Percentiles rank a stretch among this genome's conserved stretches.
These are phyloP conservation scores for Ophiocordyceps camponoti-floridani DNA, from an alignment of 2,329 filamentous ascomycete genomes.

Conservation along the genomic window DNA sequence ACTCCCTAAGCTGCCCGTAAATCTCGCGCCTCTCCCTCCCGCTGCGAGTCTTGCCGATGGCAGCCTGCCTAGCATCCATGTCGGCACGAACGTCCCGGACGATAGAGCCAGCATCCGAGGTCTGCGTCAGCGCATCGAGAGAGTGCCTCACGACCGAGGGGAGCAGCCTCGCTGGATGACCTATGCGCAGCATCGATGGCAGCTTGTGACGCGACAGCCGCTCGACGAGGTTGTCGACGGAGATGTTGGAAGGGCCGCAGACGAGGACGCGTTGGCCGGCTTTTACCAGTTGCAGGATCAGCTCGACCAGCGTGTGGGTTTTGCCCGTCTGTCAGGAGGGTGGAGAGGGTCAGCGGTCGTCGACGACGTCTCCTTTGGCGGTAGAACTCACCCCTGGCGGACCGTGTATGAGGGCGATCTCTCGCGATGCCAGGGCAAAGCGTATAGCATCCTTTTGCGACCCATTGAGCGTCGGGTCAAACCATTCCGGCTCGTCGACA, in stretches of 20 bases:
- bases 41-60: constrained; percentile 70
- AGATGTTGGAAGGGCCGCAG: constrained; percentile 94
- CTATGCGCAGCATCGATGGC: constrained; percentile 66
- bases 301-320: constrained; percentile 87
- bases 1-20: constrained; percentile 67
- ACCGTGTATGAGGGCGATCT: constrained; percentile 83
- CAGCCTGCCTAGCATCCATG: constrained; percentile 82
- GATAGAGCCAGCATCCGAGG: constrained; percentile 75
- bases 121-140: constrained; percentile 76
- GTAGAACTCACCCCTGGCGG: constrained; percentile 56
- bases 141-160: constrained; percentile 81
- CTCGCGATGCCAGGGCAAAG: constrained; percentile 69
- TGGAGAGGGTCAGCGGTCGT: constrained; percentile 1
- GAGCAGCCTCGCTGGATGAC: constrained; percentile 79
- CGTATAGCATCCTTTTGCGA: constrained; percentile 51
- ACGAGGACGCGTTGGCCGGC: constrained; percentile 62
- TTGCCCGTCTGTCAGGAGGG: constrained; percentile 55
- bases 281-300: constrained; percentile 78
- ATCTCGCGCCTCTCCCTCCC: constrained; percentile 65
- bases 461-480: constrained; percentile 43
- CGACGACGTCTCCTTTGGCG: background rate
- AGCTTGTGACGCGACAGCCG: constrained; percentile 70
- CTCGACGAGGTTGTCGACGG: constrained; percentile 96
- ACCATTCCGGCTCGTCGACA: constrained; percentile 33
- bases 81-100: constrained; percentile 81